A percentile compares a stretch with the other conserved stretches of the same genome.
Evolutionary conservation across 441 rosid genomes (phyloP).

Genomic region (Adansonia rubrostipa): DNA sequence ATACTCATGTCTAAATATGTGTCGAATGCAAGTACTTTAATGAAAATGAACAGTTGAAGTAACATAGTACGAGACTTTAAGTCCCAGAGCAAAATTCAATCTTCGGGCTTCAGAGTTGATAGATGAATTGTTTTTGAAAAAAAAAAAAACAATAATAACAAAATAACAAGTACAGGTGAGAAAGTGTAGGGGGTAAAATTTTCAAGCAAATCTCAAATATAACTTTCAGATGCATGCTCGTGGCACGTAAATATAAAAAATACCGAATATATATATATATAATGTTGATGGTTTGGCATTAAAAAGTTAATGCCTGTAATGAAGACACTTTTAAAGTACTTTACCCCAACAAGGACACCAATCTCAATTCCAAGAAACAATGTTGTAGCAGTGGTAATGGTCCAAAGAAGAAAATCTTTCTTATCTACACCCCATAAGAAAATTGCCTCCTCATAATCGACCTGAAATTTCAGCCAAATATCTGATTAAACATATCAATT

Average conservation of each 20-base stretch:
- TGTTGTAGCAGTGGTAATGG: conserved; percentile 72
- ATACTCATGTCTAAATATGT: too few species aligned
- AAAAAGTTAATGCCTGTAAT: neutral
- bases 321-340: conserved; percentile 34
- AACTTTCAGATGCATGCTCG: neutral
- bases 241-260: neutral
- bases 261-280: neutral
- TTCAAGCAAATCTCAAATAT: neutral
- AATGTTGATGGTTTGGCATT: neutral
- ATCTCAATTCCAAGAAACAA: conserved; percentile 96
- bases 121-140: neutral
- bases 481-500: neutral
- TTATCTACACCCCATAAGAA: conserved; percentile 94
- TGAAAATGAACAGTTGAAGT: too few species aligned
- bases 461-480: conserved; percentile 49
- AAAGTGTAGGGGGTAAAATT: neutral
- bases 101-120: neutral
- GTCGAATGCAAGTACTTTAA: too few species aligned
- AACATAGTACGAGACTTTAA: neutral
- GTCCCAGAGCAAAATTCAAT: neutral
- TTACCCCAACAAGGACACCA: conserved; percentile 96
- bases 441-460: conserved; percentile 88
- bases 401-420: conserved; percentile 98
- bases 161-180: neutral
- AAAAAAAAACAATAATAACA: neutral